These are phyloP conservation scores for Yamadazyma sp. DNA, from an alignment of 1,139 yeast genomes.

Conservation along the genomic window DNA sequence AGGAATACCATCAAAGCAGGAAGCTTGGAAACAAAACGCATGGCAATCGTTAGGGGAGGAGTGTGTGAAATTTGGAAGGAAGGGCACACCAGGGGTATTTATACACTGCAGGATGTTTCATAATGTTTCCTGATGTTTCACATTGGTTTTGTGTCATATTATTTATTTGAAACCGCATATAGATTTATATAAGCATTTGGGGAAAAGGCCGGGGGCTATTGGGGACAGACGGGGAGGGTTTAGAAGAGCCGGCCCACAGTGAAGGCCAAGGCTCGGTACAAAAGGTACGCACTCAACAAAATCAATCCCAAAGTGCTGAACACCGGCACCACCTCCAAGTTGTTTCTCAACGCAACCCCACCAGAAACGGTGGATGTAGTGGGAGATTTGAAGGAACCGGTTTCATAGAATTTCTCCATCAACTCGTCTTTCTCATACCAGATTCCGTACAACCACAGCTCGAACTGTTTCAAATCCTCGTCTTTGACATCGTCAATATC, in stretches of 20 bases:
- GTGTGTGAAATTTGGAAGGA: too few species aligned
- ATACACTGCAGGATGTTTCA: not conserved
- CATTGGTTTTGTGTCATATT: not conserved
- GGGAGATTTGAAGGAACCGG: conserved; percentile 52
- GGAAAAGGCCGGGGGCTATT: too few species aligned
- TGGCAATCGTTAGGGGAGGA: too few species aligned
- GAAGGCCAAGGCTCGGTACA: not conserved
- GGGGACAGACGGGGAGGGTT: not conserved
- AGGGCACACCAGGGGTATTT: too few species aligned
- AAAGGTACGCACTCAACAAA: not conserved
- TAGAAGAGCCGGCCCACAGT: not conserved
- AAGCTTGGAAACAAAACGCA: conserved; percentile 8
- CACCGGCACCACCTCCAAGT: conserved; percentile 22
- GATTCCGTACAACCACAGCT: conserved; percentile 69
- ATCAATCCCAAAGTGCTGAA: conserved; percentile 11
- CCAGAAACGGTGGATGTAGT: conserved; percentile 26
- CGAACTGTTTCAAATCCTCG: conserved; percentile 52
- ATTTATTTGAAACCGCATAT: not conserved
- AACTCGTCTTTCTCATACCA: conserved; percentile 81
- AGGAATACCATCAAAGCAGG: conserved; percentile 18
- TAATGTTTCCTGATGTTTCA: not conserved
- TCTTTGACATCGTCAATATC: conserved; percentile 47
- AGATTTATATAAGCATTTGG: too few species aligned
- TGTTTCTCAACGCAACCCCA: conserved; percentile 26
- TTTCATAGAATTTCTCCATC: conserved; percentile 57